phyloP scores from a whole-genome alignment of 2,329 filamentous ascomycete species.

The Coniochaeta ligniaria region DNA sequence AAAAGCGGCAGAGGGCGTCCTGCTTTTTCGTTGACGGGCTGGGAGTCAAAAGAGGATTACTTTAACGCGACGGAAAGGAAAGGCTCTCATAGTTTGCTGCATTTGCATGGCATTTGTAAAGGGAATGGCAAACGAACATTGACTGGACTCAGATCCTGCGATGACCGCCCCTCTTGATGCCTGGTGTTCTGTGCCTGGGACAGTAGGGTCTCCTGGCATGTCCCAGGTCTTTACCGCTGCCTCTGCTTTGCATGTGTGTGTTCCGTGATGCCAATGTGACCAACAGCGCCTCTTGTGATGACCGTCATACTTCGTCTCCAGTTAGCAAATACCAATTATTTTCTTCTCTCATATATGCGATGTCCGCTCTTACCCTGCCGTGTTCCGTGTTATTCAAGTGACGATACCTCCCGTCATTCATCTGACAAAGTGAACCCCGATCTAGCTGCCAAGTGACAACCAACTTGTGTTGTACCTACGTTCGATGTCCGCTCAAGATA shows the following conservation, averaged over 20 bases:
- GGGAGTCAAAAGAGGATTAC: conserved; percentile 24
- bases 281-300: neutral
- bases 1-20: conserved; percentile 4
- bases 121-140: conserved; percentile 39
- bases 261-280: neutral
- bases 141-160: neutral
- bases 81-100: conserved; percentile 33
- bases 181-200: neutral
- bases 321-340: neutral
- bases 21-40: conserved; percentile 10
- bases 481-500: no score
- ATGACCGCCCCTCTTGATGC: neutral
- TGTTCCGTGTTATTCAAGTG: no score
- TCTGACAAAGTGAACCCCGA: no score
- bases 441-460: no score
- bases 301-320: neutral
- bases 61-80: conserved; percentile 16
- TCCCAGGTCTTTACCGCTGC: neutral
- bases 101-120: conserved; percentile 46
- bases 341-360: neutral
- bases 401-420: no score
- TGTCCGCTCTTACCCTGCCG: neutral
- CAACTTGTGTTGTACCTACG: no score
- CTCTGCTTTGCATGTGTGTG: neutral
- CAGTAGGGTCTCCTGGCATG: neutral